A percentile compares a stretch with the other conserved stretches of the same genome.
phyloP scores from a whole-genome alignment of 352 stramenopile species.

The Globisporangium cylindrosporum region DNA sequence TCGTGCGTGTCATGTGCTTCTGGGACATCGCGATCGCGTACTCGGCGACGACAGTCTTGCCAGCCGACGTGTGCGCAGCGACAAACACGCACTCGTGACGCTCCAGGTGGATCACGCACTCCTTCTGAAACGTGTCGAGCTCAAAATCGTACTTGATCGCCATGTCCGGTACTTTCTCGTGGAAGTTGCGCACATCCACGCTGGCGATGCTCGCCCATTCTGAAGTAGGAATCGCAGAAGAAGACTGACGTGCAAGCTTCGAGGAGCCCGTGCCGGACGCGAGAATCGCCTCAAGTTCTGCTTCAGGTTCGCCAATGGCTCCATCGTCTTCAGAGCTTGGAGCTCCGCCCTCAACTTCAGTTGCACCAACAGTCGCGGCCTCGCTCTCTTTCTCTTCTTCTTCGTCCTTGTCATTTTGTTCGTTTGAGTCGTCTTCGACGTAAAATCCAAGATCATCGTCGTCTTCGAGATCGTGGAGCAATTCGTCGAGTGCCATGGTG shows the following conservation, averaged over 20 bases:
- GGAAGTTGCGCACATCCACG: constrained; percentile 81
- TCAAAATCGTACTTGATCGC: constrained; percentile 82
- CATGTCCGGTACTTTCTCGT: constrained; percentile 79
- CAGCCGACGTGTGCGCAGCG: constrained; percentile 95
- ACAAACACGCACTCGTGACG: constrained; percentile 95
- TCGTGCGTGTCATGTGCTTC: constrained; percentile 88
- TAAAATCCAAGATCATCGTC: constrained; percentile 69
- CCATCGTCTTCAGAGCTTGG: neutral
- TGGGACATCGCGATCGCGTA: constrained; percentile 96
- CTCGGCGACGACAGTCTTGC: constrained; percentile 98
- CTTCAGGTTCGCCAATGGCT: constrained; percentile 35
- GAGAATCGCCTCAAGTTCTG: constrained; percentile 51
- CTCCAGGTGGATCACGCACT: constrained; percentile 94
- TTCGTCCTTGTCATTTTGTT: constrained; percentile 5
- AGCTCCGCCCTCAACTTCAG: constrained; percentile 3
- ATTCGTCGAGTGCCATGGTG: constrained; percentile 61
- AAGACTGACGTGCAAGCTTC: constrained; percentile 13
- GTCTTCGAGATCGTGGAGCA: constrained; percentile 67
- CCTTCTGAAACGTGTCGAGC: constrained; percentile 97
- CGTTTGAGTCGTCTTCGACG: constrained; percentile 30
- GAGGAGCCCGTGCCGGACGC: constrained; percentile 11
- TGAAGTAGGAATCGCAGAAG: constrained; percentile 23
- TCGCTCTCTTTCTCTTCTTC: constrained; percentile 6
- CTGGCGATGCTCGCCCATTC: constrained; percentile 75
- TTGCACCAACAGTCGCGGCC: neutral